Percentiles rank a stretch among this genome's conserved stretches.
These are phyloP conservation scores for Phlebiopsis flavidoalba DNA, from an alignment of 768 basidiomycete genomes.

Conservation along the genomic window DNA sequence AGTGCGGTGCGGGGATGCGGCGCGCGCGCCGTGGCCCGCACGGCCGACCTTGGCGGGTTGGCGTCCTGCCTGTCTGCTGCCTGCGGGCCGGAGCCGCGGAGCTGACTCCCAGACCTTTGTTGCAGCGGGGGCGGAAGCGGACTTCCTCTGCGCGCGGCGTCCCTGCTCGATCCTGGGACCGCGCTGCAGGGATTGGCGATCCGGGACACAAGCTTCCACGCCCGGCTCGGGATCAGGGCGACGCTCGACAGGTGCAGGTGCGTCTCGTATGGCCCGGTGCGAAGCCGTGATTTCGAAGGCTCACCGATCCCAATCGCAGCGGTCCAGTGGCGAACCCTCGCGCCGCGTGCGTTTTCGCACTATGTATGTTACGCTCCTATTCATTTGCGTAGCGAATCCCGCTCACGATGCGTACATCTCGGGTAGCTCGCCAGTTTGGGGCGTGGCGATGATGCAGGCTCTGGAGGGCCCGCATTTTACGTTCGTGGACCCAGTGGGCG, in stretches of 20 bases:
- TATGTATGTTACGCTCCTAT: conserved; percentile 25
- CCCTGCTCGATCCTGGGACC: conserved; percentile 30
- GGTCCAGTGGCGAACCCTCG: conserved; percentile 5
- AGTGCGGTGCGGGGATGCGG: neutral
- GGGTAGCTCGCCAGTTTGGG: conserved; percentile 48
- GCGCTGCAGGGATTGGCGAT: conserved; percentile 21
- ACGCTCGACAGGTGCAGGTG: conserved; percentile 19
- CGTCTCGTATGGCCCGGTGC: neutral
- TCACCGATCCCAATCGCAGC: neutral
- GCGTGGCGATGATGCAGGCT: conserved; percentile 37
- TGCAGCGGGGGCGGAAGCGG: conserved; percentile 30
- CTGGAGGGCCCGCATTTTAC: conserved; percentile 44
- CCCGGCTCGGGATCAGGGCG: conserved; percentile 28
- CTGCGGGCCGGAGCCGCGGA: neutral
- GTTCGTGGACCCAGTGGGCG: conserved; percentile 43
- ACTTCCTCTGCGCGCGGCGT: conserved; percentile 27
- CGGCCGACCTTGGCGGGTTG: conserved; percentile 41
- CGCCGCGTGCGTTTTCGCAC: conserved; percentile 17
- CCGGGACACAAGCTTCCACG: conserved; percentile 27
- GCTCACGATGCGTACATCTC: neutral
- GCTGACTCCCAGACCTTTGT: conserved; percentile 11
- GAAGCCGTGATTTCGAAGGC: conserved; percentile 11
- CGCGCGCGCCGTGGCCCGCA: conserved; percentile 33
- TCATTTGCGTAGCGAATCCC: neutral
- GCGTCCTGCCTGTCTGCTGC: conserved; percentile 22